phyloP scores from a whole-genome alignment of 169 alveolate species.

The Babesia gibsoni region DNA sequence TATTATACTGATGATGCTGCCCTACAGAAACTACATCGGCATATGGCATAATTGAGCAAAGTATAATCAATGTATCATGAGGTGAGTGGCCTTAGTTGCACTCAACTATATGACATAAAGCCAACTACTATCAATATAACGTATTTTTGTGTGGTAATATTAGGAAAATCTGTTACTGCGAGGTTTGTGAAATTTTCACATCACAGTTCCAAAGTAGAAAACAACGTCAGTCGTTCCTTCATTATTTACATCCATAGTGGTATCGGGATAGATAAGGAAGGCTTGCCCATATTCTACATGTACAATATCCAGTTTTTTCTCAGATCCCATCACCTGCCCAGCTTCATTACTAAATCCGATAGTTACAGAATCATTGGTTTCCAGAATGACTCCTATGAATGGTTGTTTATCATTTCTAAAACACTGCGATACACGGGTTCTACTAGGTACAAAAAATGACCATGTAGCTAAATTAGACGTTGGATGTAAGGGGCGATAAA shows the following conservation, averaged over 20 bases:
- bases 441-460: conserved; percentile 21
- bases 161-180: too few relatives aligned
- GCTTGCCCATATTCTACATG: conserved; percentile 21
- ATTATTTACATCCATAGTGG: conserved; percentile 17
- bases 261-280: conserved; percentile 21
- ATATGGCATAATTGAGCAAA: too few relatives aligned
- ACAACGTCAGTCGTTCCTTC: conserved; percentile 20
- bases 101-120: too few relatives aligned
- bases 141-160: too few relatives aligned
- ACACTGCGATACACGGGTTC: conserved; percentile 3
- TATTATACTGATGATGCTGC: too few relatives aligned
- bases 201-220: conserved; percentile 40
- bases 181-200: neutral
- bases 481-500: conserved; percentile 39
- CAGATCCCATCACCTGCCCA: neutral
- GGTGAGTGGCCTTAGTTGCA: too few relatives aligned
- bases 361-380: conserved; percentile 14
- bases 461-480: conserved; percentile 28
- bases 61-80: too few relatives aligned
- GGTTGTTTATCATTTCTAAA: conserved; percentile 17
- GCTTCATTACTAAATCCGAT: neutral
- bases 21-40: too few relatives aligned
- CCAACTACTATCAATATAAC: too few relatives aligned
- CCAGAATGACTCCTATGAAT: conserved; percentile 18
- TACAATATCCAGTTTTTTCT: neutral